These are phyloP conservation scores for Parasarocladium wereldwijsianum DNA, from an alignment of 2,329 filamentous ascomycete species.

Conservation along the genomic window DNA sequence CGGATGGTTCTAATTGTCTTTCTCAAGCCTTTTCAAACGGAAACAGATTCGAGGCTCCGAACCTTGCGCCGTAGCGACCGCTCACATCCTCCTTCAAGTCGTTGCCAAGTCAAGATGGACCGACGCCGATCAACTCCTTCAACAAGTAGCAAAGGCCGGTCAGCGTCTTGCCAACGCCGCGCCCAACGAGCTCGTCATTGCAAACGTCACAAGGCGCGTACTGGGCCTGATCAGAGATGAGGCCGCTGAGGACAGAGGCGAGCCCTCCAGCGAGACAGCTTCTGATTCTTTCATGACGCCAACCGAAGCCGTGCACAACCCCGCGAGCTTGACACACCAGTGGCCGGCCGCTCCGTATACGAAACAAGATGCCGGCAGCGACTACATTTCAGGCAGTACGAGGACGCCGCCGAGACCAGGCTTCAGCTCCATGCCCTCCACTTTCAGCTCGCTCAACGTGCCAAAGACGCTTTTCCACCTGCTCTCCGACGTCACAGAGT, in stretches of 20 bases:
- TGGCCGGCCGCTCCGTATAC: slow-evolving; percentile 17
- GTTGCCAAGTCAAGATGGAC: slow-evolving; percentile 69
- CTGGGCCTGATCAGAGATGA: slow-evolving; percentile 86
- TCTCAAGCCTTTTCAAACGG: slow-evolving; percentile 64
- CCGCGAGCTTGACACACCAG: slow-evolving; percentile 14
- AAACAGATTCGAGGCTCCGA: slow-evolving; percentile 80
- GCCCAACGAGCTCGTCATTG: slow-evolving; percentile 80
- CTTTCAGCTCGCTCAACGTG: slow-evolving; percentile 49
- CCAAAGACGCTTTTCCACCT: slow-evolving; percentile 78
- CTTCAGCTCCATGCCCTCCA: slow-evolving; percentile 41
- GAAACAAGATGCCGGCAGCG: slow-evolving; percentile 19
- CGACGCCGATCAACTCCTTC: slow-evolving; percentile 65
- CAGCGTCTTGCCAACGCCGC: slow-evolving; percentile 67
- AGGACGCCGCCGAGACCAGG: slow-evolving; percentile 35
- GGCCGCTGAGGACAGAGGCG: slow-evolving; percentile 64
- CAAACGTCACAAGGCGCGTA: slow-evolving; percentile 85
- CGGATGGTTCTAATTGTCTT: neutral
- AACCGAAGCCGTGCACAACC: slow-evolving; percentile 22
- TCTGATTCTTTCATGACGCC: slow-evolving; percentile 27
- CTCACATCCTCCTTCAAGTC: slow-evolving; percentile 74
- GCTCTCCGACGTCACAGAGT: slow-evolving; percentile 54
- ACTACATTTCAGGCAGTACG: slow-evolving; percentile 13
- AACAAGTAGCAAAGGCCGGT: slow-evolving; percentile 67
- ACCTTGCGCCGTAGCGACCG: slow-evolving; percentile 80
- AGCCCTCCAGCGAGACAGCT: slow-evolving; percentile 42